phyloP scores from a whole-genome alignment of 2,329 filamentous ascomycete genomes.

The Didymella glomerata region DNA sequence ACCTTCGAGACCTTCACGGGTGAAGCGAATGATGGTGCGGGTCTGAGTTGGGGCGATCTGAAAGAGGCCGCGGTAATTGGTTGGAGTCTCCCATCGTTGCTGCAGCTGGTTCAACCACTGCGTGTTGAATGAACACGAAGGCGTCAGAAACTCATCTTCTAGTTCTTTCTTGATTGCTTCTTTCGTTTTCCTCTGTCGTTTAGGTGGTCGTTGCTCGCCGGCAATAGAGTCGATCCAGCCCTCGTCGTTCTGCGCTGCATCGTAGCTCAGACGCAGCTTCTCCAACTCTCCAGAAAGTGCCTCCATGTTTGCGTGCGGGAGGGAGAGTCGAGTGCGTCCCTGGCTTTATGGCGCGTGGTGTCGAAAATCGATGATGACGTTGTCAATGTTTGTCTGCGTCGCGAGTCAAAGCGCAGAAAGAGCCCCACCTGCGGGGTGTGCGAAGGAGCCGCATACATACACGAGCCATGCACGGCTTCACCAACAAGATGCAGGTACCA shows the following conservation, averaged over 20 bases:
- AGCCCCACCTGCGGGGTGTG: slow-evolving; percentile 18
- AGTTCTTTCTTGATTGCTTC: slow-evolving; percentile 74
- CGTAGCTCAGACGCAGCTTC: slow-evolving; percentile 58
- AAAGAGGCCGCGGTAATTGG: slow-evolving; percentile 85
- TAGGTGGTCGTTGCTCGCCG: slow-evolving; percentile 61
- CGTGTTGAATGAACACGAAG: slow-evolving; percentile 78
- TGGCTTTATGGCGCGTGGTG: slow-evolving; percentile 23
- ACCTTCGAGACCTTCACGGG: slow-evolving; percentile 88
- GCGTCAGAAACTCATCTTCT: slow-evolving; percentile 79
- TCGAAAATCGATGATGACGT: slow-evolving; percentile 34
- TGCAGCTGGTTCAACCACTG: slow-evolving; percentile 91
- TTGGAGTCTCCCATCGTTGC: slow-evolving; percentile 84
- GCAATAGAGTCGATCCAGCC: slow-evolving; percentile 68
- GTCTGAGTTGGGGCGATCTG: slow-evolving; percentile 89
- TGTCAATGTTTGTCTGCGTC: slow-evolving; percentile 20
- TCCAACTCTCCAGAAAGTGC: slow-evolving; percentile 60
- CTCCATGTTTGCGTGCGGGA: slow-evolving; percentile 40
- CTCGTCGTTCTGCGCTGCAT: slow-evolving; percentile 25
- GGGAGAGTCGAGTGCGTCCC: slow-evolving; percentile 11
- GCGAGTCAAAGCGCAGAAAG: slow-evolving; percentile 16
- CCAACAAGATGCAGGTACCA: not conserved
- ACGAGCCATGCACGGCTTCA: slow-evolving; percentile 8
- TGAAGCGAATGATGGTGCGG: slow-evolving; percentile 92
- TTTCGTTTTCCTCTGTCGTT: slow-evolving; percentile 63
- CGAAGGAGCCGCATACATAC: slow-evolving; percentile 5